Base-by-base conservation (phyloP, 768 basidiomycete species). In the Leccinellum luteum region DNA sequence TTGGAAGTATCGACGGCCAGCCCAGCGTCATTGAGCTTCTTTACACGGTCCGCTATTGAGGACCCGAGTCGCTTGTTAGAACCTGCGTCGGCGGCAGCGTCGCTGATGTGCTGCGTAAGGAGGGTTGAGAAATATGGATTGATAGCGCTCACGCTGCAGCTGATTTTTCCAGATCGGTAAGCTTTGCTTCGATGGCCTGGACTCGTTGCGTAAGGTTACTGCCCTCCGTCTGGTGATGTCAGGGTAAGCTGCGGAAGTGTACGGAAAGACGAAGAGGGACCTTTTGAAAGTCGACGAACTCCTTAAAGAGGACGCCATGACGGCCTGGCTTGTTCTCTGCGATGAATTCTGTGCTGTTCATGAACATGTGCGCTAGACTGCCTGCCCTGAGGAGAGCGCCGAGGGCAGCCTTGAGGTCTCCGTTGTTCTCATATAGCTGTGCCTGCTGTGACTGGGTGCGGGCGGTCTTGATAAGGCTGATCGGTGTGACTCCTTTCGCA, bases 41-140 rank as follows among this genome's bases (percentile, higher is more conserved):
- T 84, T 74, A 94, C 80, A 51, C 94, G 83, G 74, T 93, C 92
- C 25, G 89, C 88, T 57, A 96, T 91, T 51, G 84, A 86, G 6
- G 79, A 84, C n/a, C 85, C 86, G 3, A 81, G 64, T 58, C 79
- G 79, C 52, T 63, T 72, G 43, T 76, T 75, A 15, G 78, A 70
- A 35, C 74, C 79, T 30, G 57, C 77, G 45, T 63, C 60, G 31
- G 60, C 12, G 34, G 44, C 54, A 25, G 54, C 53, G 31, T 57
- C 54, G 51, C 65, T 71, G 51, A 45, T 58, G 48, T 34, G 27
- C 13, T 48, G 35, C 21, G 55, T 71, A 61, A 60, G 56, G 35
- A 52, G 34, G 23, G 51, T 48, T 25, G 30, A 31, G 43, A 51
- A 35, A 66, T 30, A 56, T 21, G 14, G 12, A 38, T 38, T 47